Base-by-base conservation (phyloP, 306 rosid species). In the Potentilla sterilis region DNA sequence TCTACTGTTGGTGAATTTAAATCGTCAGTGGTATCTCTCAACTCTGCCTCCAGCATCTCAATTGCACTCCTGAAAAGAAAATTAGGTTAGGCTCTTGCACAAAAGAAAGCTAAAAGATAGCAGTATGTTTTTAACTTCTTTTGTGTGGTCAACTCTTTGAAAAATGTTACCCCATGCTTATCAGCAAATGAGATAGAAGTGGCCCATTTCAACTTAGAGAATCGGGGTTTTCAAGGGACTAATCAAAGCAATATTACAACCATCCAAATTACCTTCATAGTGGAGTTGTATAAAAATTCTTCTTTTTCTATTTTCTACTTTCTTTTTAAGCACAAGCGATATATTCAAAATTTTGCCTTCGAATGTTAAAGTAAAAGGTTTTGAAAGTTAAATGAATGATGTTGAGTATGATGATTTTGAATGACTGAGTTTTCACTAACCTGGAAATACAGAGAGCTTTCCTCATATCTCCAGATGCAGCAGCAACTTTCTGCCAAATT, bases 391-490 rank as follows among this genome's bases (percentile, higher is more conserved):
- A 52, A 52, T 52, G 22, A 52, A 52, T 52, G 57, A 52, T 19
- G 24, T 52, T 52, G 10, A 18, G 22, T 7, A 19, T 5, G 58
- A 52, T 18, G 58, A 9, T 52, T 52, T 52, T 52, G 24, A 52
- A 52, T 52, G 58, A 0, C 58, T 52, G 9, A 18, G 35, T 35
- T 22, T 47, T 66, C 15, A 16, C 16, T 62, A 77, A 90, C 98
- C 97, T 83, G 88, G 96, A 90, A 74, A 95, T 83, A 77, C 85
- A 84, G 28, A 92, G 97, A 72, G 97, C 97, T 80, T 88, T 92
- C 58, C 99, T 87, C 99, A 92, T 95, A 83, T 95, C 99, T 67
- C 99, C 99, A 66, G 96, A 92, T 77, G 90, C 90, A 28, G 97
- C 93, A 66, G 97, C 96, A 72, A 95, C 96, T 95, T 90, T 95